These are phyloP conservation scores for Mortierella hygrophila DNA, from an alignment of 192 early-diverging fungal genomes.

Conservation along the genomic window DNA sequence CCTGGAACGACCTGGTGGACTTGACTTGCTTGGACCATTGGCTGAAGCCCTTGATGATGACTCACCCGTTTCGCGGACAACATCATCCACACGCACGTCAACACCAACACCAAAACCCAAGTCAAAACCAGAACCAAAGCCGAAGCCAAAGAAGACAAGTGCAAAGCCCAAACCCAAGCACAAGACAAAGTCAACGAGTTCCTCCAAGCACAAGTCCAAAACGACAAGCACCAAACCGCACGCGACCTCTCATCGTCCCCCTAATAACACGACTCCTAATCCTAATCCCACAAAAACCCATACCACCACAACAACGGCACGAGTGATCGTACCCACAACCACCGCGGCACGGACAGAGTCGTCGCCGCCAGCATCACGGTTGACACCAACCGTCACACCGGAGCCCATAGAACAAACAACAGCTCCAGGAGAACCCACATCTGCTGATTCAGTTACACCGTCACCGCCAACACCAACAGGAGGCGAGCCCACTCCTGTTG, in stretches of 20 bases:
- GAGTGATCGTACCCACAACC: background rate
- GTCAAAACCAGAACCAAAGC: background rate
- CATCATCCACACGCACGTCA: background rate
- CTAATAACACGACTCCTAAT: background rate
- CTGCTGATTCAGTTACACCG: background rate
- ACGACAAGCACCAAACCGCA: background rate
- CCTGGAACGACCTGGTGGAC: background rate
- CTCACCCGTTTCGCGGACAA: background rate
- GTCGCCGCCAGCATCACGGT: background rate
- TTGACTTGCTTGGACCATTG: conserved; percentile 3
- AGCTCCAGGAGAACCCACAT: background rate
- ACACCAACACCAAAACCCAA: conserved; percentile 17
- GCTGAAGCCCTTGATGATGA: background rate
- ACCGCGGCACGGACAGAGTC: background rate
- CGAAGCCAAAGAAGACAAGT: background rate
- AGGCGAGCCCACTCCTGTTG: background rate
- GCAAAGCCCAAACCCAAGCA: background rate
- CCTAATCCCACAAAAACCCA: conserved; percentile 1
- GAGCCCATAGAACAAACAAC: background rate
- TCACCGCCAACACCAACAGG: background rate
- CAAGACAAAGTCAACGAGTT: background rate
- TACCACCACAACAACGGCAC: background rate
- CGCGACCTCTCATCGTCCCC: background rate
- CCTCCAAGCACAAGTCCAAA: too few relatives aligned
- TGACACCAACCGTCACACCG: background rate